phyloP scores from a whole-genome alignment of 352 stramenopile genomes.

The Phytopythium sindhum region DNA sequence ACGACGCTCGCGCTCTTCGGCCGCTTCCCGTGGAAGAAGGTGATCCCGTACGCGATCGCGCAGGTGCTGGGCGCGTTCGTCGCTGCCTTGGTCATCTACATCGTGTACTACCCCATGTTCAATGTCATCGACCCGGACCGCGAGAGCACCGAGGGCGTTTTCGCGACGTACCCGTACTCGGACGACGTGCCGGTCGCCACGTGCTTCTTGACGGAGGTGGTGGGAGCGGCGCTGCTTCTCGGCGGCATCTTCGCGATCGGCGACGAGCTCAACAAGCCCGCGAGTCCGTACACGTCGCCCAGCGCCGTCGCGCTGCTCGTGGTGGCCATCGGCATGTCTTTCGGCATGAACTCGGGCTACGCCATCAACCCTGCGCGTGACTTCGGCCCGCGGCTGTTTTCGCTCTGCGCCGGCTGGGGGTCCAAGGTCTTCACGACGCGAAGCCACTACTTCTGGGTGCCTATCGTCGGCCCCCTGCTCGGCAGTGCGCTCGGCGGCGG shows the following conservation, averaged over 20 bases:
- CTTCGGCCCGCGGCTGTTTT: conserved; percentile 40
- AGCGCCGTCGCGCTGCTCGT: conserved; percentile 43
- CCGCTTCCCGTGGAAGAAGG: conserved; percentile 43
- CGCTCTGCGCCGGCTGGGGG: conserved; percentile 33
- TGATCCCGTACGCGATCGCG: conserved; percentile 32
- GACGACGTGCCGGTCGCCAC: conserved; percentile 34
- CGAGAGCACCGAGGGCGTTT: conserved; percentile 35
- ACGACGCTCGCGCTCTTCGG: conserved; percentile 45
- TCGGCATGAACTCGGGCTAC: conserved; percentile 67
- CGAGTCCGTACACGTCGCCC: conserved; percentile 35
- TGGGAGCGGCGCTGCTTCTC: conserved; percentile 54
- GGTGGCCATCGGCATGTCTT: conserved; percentile 52
- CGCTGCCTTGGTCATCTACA: conserved; percentile 37
- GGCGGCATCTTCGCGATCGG: conserved; percentile 50
- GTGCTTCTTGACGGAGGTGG: conserved; percentile 60
- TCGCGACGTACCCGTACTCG: conserved; percentile 45
- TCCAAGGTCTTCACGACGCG: conserved; percentile 26
- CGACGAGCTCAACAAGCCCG: conserved; percentile 51
- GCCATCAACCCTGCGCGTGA: conserved; percentile 56
- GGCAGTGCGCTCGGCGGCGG: conserved; percentile 24
- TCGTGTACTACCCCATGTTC: conserved; percentile 52
- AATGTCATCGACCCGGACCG: conserved; percentile 37
- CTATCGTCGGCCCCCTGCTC: conserved; percentile 31
- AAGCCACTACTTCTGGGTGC: conserved; percentile 56
- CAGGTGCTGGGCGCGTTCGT: conserved; percentile 48